Percentiles rank a stretch among this genome's conserved stretches.
These are phyloP conservation scores for Alternaria sp. DNA, from an alignment of 2,329 filamentous ascomycete genomes.

Conservation along the genomic window DNA sequence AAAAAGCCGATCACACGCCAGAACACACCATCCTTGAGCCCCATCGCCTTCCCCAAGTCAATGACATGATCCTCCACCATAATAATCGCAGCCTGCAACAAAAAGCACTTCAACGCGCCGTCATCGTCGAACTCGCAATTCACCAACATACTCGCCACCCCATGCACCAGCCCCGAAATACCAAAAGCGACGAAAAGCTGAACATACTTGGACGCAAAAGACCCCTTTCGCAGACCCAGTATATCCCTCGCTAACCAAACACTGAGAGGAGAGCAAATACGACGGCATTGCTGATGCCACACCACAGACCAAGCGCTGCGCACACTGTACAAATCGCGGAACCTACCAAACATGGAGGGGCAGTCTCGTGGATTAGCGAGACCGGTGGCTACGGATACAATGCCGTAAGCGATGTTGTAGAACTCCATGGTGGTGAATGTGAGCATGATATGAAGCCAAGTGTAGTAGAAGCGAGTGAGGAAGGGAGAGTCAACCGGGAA, in stretches of 20 bases:
- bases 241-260: slow-evolving; percentile 27
- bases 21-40: slow-evolving; percentile 13
- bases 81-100: slow-evolving; percentile 34
- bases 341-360: slow-evolving; percentile 29
- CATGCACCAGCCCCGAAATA: slow-evolving; percentile 27
- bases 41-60: slow-evolving; percentile 24
- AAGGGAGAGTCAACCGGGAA: slow-evolving; percentile 10
- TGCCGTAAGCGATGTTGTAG: slow-evolving; percentile 11
- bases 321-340: slow-evolving; percentile 23
- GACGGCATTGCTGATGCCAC: slow-evolving; percentile 37
- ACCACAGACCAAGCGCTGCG: slow-evolving; percentile 31
- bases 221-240: slow-evolving; percentile 27
- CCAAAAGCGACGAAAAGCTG: slow-evolving; percentile 37
- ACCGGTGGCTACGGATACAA: slow-evolving; percentile 22
- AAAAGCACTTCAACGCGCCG: slow-evolving; percentile 22
- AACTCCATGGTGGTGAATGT: slow-evolving; percentile 26
- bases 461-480: slow-evolving; percentile 15
- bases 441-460: slow-evolving; percentile 29
- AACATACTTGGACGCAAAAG: slow-evolving; percentile 37
- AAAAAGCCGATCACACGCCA: slow-evolving; percentile 31
- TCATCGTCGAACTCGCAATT: slow-evolving; percentile 22
- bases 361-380: slow-evolving; percentile 34
- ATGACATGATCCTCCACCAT: slow-evolving; percentile 41
- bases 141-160: slow-evolving; percentile 20
- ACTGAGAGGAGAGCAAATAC: slow-evolving; percentile 23